Percentiles rank a stretch among this genome's conserved stretches.
Evolutionary conservation across 208 protist species (phyloP).

Genomic region (Trichomonas vaginalis): DNA sequence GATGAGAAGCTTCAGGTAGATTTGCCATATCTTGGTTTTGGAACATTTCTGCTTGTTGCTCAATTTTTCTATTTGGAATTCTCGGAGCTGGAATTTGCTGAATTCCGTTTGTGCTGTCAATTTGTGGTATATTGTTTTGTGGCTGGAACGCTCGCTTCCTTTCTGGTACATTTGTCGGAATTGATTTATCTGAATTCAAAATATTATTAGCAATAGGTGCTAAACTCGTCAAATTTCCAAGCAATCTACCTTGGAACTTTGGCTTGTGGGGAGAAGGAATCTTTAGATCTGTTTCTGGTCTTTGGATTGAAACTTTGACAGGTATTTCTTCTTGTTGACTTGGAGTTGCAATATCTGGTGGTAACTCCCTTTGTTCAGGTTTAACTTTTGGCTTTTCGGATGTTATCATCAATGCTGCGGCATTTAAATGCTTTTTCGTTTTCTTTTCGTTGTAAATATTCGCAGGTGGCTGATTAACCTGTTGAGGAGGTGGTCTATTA

Average conservation of each 20-base stretch:
- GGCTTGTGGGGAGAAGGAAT: background rate
- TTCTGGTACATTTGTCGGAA: background rate
- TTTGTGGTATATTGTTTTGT: background rate
- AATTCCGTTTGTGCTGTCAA: background rate
- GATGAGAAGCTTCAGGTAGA: background rate
- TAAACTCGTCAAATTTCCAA: background rate
- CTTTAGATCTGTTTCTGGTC: background rate
- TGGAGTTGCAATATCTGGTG: background rate
- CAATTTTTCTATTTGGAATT: background rate
- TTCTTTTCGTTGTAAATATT: background rate
- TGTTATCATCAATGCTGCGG: background rate
- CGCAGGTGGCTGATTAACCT: background rate
- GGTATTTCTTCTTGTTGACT: background rate
- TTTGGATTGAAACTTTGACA: background rate
- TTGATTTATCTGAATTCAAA: background rate
- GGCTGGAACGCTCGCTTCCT: background rate
- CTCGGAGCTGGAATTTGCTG: background rate
- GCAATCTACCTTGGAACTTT: background rate
- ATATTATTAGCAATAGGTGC: too few relatives aligned
- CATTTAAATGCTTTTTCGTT: background rate
- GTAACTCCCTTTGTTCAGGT: background rate
- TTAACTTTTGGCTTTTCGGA: background rate
- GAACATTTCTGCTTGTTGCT: background rate
- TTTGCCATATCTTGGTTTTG: background rate
- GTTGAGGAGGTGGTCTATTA: background rate